Percentiles rank a stretch among this genome's conserved stretches.
These are phyloP conservation scores for Artemisia annua DNA, from an alignment of 129 eudicot genomes.

Conservation along the genomic window DNA sequence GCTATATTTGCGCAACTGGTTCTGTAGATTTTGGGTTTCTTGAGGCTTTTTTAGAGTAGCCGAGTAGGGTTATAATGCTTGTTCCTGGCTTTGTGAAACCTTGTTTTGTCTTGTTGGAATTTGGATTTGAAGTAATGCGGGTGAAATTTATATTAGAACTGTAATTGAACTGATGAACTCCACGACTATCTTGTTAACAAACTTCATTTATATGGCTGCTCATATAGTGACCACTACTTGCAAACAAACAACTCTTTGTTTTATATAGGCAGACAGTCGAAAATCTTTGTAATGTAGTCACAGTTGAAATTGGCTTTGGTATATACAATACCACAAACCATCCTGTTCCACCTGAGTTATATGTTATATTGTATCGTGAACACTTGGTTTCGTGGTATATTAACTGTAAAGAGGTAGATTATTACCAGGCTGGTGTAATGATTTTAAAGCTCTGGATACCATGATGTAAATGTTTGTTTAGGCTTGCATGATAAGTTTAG, in stretches of 20 bases:
- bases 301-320: background rate
- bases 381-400: background rate
- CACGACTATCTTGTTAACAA: background rate
- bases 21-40: background rate
- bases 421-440: background rate
- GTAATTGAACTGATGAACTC: background rate
- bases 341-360: background rate
- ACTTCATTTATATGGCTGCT: too few relatives aligned
- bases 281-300: background rate
- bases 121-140: background rate
- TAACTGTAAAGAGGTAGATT: too few relatives aligned
- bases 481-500: background rate
- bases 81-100: too few relatives aligned
- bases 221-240: background rate
- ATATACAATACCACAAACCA: background rate
- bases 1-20: too few relatives aligned
- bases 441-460: background rate
- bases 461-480: background rate
- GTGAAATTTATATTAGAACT: background rate
- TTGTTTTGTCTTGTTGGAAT: background rate
- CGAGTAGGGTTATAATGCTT: too few relatives aligned
- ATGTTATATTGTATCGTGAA: background rate
- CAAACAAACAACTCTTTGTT: background rate
- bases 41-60: background rate
- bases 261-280: background rate